Percentiles rank a stretch among this genome's conserved stretches.
Conservation (phyloP, 2,329 filamentous ascomycete species). For the Diaporthe ampelina region DNA sequence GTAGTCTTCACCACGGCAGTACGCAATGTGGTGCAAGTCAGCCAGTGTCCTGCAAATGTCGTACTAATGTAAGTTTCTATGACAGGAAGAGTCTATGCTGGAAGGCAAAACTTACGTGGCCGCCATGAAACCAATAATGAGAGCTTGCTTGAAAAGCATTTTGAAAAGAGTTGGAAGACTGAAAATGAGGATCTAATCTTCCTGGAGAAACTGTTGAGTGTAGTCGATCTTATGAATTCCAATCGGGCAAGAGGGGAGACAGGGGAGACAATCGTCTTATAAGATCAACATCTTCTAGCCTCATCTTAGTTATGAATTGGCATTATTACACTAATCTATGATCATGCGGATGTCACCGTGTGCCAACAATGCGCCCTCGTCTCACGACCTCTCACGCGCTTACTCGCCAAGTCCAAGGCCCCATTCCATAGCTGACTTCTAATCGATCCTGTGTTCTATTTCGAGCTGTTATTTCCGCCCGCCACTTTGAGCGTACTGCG, state of each 20-base stretch:
- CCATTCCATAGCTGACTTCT: not conserved
- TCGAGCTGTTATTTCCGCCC: not conserved
- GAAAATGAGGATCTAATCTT: too few species aligned
- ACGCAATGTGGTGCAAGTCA: slow-evolving; percentile 13
- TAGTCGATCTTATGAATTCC: not conserved
- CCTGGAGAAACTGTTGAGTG: too few species aligned
- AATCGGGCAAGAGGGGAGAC: too few species aligned
- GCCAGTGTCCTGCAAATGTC: not conserved
- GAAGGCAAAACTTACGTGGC: not conserved
- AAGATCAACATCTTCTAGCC: not conserved
- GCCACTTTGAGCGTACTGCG: not conserved
- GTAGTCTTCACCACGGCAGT: slow-evolving; percentile 12
- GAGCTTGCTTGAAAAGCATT: slow-evolving; percentile 7
- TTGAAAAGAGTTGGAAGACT: not conserved
- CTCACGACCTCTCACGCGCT: not conserved
- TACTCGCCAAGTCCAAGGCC: too few species aligned
- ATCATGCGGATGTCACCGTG: not conserved
- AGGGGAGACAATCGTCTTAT: slow-evolving; percentile 4
- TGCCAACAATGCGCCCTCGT: not conserved
- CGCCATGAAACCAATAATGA: slow-evolving; percentile 4
- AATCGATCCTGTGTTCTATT: not conserved
- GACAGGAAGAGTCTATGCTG: not conserved
- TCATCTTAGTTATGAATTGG: not conserved
- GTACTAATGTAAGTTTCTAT: not conserved
- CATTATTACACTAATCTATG: not conserved